Conservation (phyloP, 805 yeast genomes). For the Jamesozyma piceae region DNA sequence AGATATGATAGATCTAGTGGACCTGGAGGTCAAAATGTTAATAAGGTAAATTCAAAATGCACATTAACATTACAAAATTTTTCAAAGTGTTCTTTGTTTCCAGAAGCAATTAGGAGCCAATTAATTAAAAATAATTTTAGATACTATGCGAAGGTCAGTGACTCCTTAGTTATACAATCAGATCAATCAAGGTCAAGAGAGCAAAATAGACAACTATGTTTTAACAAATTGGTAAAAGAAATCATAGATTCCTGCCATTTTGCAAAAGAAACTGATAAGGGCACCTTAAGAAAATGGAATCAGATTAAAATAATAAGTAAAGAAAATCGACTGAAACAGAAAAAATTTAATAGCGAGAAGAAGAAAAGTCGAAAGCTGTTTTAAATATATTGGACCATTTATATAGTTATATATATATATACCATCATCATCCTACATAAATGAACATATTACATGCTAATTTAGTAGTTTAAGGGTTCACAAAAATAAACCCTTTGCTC, state of each 20-base stretch:
- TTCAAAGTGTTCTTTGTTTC: constrained; percentile 49
- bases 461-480: too few species aligned
- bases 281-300: constrained; percentile 45
- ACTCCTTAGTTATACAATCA: constrained; percentile 50
- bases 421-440: background rate
- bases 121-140: constrained; percentile 33
- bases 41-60: constrained; percentile 56
- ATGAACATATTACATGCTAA: background rate
- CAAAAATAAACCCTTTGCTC: too few species aligned
- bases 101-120: constrained; percentile 39
- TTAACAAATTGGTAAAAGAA: constrained; percentile 46
- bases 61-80: constrained; percentile 44
- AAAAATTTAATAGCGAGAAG: constrained; percentile 32
- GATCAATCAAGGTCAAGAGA: constrained; percentile 53
- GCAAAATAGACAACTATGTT: constrained; percentile 48
- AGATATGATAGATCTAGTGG: constrained; percentile 53
- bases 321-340: constrained; percentile 30
- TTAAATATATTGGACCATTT: background rate
- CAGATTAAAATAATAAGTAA: constrained; percentile 28
- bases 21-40: constrained; percentile 84
- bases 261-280: constrained; percentile 39
- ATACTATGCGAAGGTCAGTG: constrained; percentile 44
- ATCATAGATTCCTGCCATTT: constrained; percentile 40
- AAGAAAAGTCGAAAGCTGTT: constrained; percentile 20
- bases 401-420: background rate